phyloP scores from a whole-genome alignment of 1,139 yeast genomes.

The Wickerhamomyces sp. region DNA sequence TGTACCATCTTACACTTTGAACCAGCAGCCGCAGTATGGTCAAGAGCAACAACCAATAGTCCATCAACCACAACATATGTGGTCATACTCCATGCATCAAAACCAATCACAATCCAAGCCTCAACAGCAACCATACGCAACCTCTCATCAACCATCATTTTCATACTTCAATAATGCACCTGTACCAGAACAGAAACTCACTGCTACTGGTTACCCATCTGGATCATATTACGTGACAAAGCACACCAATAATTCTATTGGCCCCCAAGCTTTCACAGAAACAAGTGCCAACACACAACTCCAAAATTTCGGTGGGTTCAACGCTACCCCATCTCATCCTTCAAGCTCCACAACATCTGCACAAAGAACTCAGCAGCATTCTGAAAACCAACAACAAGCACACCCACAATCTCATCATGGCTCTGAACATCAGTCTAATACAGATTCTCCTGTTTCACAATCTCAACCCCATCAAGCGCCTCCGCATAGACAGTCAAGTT shows the following conservation, averaged over 20 bases:
- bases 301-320: constrained; percentile 1
- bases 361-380: background rate
- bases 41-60: constrained; percentile 8
- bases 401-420: too few species aligned
- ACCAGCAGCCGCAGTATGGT: constrained; percentile 3
- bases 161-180: background rate
- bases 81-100: too few species aligned
- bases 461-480: too few species aligned
- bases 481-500: background rate
- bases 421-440: background rate
- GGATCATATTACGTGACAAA: background rate
- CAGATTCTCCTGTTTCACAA: background rate
- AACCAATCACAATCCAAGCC: constrained; percentile 3
- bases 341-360: background rate
- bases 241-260: background rate
- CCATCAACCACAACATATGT: constrained; percentile 4
- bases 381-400: background rate
- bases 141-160: constrained; percentile 5
- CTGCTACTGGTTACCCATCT: background rate
- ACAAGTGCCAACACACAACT: background rate
- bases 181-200: background rate
- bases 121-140: constrained; percentile 4
- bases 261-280: background rate
- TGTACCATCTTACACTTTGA: background rate
- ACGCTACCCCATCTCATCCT: background rate